Evolutionary conservation across 495 filamentous ascomycete species (phyloP).

Genomic region (Penicillium waksmanii): DNA sequence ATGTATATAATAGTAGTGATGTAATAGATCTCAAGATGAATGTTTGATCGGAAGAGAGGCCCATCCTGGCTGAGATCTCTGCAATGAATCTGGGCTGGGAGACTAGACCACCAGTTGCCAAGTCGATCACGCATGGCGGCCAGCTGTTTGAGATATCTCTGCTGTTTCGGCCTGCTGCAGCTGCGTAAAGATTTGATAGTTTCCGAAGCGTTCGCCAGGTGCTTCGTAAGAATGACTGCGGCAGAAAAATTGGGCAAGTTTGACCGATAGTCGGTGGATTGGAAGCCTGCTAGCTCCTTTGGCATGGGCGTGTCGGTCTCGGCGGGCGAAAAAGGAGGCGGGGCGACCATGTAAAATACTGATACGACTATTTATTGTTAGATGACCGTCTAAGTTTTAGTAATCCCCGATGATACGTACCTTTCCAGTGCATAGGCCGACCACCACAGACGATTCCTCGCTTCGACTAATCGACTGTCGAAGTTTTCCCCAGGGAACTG

Average conservation of each 20-base stretch:
- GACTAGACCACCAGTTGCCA: constrained; percentile 43
- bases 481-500: constrained; percentile 43
- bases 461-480: constrained; percentile 40
- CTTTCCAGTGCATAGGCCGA: constrained; percentile 50
- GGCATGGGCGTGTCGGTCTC: constrained; percentile 41
- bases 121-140: neutral
- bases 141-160: constrained; percentile 3
- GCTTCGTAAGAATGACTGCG: constrained; percentile 42
- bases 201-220: neutral
- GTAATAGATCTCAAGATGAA: constrained; percentile 49
- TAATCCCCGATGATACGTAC: constrained; percentile 24
- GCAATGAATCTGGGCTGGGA: constrained; percentile 41
- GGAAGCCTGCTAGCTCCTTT: constrained; percentile 27
- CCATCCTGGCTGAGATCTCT: constrained; percentile 36
- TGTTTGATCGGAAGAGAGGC: constrained; percentile 43
- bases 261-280: constrained; percentile 36
- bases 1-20: constrained; percentile 49
- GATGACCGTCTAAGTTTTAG: neutral
- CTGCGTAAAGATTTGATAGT: neutral
- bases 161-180: neutral
- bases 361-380: constrained; percentile 25
- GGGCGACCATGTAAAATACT: constrained; percentile 52
- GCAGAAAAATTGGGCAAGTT: constrained; percentile 42
- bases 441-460: constrained; percentile 53
- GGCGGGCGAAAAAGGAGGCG: constrained; percentile 38